Base-by-base conservation (phyloP, 768 basidiomycete genomes). In the Austroboletus eburneus region DNA sequence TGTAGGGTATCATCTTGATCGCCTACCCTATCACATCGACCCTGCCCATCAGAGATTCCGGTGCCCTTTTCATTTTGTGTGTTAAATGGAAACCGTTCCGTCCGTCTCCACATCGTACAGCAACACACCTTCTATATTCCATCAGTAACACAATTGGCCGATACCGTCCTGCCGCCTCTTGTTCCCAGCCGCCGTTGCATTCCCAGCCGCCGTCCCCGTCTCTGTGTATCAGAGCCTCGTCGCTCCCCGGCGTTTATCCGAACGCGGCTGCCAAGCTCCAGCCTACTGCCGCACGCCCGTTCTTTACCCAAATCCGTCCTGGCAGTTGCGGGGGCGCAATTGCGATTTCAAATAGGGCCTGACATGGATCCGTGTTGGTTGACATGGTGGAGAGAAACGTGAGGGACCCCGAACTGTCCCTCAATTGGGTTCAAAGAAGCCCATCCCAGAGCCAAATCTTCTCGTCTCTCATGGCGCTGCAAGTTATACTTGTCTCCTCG, bases 1-100 rank as follows among this genome's bases (percentile, higher is more conserved):
- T 7, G 34, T 48, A 51, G 55, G 63, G 54, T 56, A 62, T 57
- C 60, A 66, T 56, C 56, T 64, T 62, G 64, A 66, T 66, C 64
- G 54, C 54, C 57, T 62, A 66, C 66, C 66, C 64, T 68, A 66
- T 66, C 65, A 66, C 55, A 52, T 37, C 64, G 65, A 66, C 65
- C 64, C 64, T 65, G 61, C 45, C 39, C 57, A 64, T 64, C 62
- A 64, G 55, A 58, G 59, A 64, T 64, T 64, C 57, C 62, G 62
- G 57, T 59, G 53, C 44, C 51, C 36, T 64, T 55, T 13, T 18
- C 50, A 45, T 58, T 49, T 24, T 39, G 14, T 46, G 27, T 57
- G 48, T 46, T 30, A 56, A 50, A 54, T 61, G 59, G 61, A 49
- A 52, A 54, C n/a, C 10, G 40, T 61, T 37, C 51, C 51, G 46